These are phyloP conservation scores for Phialophora chinensis DNA, from an alignment of 2,329 filamentous ascomycete species.

Conservation along the genomic window DNA sequence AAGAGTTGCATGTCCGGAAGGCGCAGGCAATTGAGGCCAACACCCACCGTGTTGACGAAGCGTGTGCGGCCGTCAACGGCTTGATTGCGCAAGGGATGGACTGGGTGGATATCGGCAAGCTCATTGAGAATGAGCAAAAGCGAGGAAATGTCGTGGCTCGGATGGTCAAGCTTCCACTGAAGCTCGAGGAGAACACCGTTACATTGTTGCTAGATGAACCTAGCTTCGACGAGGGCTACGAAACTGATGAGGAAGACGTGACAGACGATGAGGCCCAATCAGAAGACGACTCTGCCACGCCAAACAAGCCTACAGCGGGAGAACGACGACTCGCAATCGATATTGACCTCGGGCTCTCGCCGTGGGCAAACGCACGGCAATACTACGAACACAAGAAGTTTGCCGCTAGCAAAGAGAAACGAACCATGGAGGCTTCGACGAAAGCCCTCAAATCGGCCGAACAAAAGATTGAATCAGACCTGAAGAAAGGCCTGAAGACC, in stretches of 20 bases:
- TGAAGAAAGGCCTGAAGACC: conserved; percentile 87
- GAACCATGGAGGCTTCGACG: conserved; percentile 79
- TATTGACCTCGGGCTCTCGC: conserved; percentile 79
- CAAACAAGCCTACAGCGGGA: conserved; percentile 35
- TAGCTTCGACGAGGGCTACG: conserved; percentile 66
- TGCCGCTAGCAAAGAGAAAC: conserved; percentile 85
- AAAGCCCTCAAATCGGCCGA: conserved; percentile 88
- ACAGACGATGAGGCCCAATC: conserved; percentile 56
- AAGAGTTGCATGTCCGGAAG: conserved; percentile 83
- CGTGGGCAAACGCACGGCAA: conserved; percentile 86
- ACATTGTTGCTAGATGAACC: conserved; percentile 79
- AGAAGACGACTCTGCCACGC: conserved; percentile 39
- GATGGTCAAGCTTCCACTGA: conserved; percentile 84
- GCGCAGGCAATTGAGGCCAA: conserved; percentile 91
- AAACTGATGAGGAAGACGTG: conserved; percentile 63
- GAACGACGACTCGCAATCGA: conserved; percentile 71
- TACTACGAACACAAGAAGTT: conserved; percentile 90
- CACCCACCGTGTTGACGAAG: conserved; percentile 87
- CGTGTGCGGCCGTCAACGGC: conserved; percentile 88
- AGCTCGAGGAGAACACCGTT: conserved; percentile 86
- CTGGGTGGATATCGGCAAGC: conserved; percentile 86
- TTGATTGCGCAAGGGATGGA: conserved; percentile 96
- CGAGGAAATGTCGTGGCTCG: conserved; percentile 82
- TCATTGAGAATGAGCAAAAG: conserved; percentile 86
- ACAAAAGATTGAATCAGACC: conserved; percentile 81